Percentiles rank a stretch among this genome's conserved stretches.
Evolutionary conservation across 129 eudicot species (phyloP).

Genomic region (Sambucus nigra): DNA sequence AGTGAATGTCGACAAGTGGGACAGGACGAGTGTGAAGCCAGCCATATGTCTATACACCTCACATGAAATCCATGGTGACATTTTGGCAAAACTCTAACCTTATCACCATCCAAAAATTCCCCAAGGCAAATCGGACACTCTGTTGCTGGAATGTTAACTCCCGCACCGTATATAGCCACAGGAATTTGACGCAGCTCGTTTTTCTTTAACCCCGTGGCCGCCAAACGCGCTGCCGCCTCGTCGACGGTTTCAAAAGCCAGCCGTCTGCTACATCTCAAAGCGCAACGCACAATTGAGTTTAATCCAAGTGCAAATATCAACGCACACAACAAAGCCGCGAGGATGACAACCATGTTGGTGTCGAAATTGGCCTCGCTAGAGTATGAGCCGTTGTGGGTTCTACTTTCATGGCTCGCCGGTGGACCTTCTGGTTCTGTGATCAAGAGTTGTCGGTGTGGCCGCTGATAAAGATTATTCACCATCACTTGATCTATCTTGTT

Average conservation of each 20-base stretch:
- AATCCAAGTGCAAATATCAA: conserved; percentile 64
- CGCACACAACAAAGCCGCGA: conserved; percentile 52
- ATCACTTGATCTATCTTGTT: too few species aligned
- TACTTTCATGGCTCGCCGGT: conserved; percentile 5
- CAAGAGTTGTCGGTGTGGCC: conserved; percentile 34
- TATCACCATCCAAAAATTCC: conserved; percentile 72
- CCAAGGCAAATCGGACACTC: conserved; percentile 68
- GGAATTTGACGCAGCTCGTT: conserved; percentile 44
- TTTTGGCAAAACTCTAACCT: too few species aligned
- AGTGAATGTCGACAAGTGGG: conserved; percentile 68
- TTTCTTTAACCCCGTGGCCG: conserved; percentile 33
- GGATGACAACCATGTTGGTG: conserved; percentile 68
- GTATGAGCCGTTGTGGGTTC: conserved; percentile 10
- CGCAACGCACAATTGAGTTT: conserved; percentile 53
- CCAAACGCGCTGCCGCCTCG: conserved; percentile 16
- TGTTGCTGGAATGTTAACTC: conserved; percentile 23
- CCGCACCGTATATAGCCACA: conserved; percentile 43
- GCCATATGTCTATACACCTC: conserved; percentile 66
- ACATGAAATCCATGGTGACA: too few species aligned
- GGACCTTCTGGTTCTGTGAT: conserved; percentile 7
- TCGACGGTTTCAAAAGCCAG: conserved; percentile 14
- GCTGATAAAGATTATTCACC: conserved; percentile 13
- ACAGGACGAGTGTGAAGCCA: conserved; percentile 61
- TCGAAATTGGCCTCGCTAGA: conserved; percentile 43
- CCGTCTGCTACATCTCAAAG: conserved; percentile 40